phyloP scores from a whole-genome alignment of 1,284 basidiomycete genomes.

The Dichomitus squalens region DNA sequence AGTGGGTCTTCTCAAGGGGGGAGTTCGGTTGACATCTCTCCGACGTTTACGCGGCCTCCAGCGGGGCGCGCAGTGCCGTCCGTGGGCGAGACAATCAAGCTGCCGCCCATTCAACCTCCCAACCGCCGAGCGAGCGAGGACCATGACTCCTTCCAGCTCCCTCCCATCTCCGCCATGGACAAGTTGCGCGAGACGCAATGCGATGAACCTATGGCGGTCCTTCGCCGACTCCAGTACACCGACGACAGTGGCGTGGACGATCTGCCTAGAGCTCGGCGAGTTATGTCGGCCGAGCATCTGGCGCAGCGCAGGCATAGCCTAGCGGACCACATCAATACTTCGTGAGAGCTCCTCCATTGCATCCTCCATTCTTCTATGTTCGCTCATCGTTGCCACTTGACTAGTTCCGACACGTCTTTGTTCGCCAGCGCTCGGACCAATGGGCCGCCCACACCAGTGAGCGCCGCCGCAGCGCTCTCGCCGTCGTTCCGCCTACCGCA shows the following conservation, averaged over 20 bases:
- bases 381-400: conserved; percentile 6
- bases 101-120: conserved; percentile 55
- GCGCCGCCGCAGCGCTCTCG: conserved; percentile 19
- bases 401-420: conserved; percentile 10
- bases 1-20: conserved; percentile 6
- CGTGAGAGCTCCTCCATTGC: conserved; percentile 13
- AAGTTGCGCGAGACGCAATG: conserved; percentile 51
- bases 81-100: conserved; percentile 43
- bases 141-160: conserved; percentile 48
- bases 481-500: background rate
- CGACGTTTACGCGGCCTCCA: conserved; percentile 15
- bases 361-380: background rate
- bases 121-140: conserved; percentile 7
- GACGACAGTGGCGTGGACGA: conserved; percentile 35
- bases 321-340: conserved; percentile 17
- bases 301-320: conserved; percentile 22
- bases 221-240: conserved; percentile 55
- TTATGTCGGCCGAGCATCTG: conserved; percentile 3
- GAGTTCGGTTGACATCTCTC: conserved; percentile 11
- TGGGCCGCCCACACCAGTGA: conserved; percentile 13
- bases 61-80: conserved; percentile 1
- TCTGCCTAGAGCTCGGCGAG: background rate
- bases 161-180: conserved; percentile 70
- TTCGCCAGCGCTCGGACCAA: background rate
- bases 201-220: conserved; percentile 62